Conservation (phyloP, 2,329 filamentous ascomycete species). For the Botryosphaeria dothidea region DNA sequence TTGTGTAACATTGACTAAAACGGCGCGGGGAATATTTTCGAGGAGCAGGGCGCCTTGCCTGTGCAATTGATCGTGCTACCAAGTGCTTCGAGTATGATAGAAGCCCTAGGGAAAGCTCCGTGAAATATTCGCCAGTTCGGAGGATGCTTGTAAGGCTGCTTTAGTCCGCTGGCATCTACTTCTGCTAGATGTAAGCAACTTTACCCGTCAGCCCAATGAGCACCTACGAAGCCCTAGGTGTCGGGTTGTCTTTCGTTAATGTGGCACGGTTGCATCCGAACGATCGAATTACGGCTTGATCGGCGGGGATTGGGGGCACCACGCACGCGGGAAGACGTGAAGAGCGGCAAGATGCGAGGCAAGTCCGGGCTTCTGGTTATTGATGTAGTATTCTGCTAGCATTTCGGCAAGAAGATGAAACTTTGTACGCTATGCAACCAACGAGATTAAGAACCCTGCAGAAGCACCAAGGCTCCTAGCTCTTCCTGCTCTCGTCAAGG, state of each 20-base stretch:
- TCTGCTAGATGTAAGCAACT: neutral
- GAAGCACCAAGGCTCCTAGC: neutral
- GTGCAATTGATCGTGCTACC: no score
- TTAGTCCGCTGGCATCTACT: no score
- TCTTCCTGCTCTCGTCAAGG: neutral
- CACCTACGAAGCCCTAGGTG: neutral
- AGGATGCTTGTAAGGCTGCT: no score
- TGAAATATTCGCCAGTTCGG: no score
- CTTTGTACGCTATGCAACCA: neutral
- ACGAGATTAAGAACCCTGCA: neutral
- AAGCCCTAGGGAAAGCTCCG: no score
- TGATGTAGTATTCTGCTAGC: neutral
- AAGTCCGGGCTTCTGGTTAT: neutral
- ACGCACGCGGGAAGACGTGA: neutral
- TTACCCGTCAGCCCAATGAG: neutral
- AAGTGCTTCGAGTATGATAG: no score
- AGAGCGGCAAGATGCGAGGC: neutral
- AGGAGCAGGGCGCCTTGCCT: no score
- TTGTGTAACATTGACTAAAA: no score
- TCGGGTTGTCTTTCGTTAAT: neutral
- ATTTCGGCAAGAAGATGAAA: neutral
- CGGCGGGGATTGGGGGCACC: neutral
- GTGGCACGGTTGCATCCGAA: neutral
- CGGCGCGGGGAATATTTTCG: no score
- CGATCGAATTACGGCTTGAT: neutral